Evolutionary conservation across 371 early-diverging fungal genomes (phyloP), one percentile per base, ranked within the genome.

Genomic region (Syncephalastrum monosporum): DNA sequence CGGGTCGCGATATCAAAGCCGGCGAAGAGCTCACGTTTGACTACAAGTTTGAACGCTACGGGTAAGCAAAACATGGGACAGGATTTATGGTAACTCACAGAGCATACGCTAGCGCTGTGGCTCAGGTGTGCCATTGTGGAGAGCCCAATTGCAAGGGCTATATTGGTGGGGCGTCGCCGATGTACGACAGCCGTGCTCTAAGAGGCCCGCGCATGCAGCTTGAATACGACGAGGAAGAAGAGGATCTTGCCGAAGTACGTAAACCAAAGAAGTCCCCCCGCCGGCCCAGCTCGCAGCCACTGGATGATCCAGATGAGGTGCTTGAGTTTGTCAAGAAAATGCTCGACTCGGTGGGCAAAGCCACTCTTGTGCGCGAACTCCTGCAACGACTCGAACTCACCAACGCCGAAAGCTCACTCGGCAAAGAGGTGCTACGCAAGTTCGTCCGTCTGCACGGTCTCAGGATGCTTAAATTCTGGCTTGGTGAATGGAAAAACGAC

Each of bases 111-210:
- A 89, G 92, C 47, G 84, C 90, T 19, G 80, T 84, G 38, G 94
- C 98, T 4, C 99, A 99, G 69, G 74, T 72, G 3, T 99, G 99
- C 64, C 93, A 86, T 61, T 99, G 99, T 68, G 96, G 94, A 0
- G 92, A 94, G 60, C 59, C 83, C 2, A 85, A 81, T 29, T 99
- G 99, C 70, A 90, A 87, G 61, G 97, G 97, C 2, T 84, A 83
- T 49, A 97, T 98, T 67, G 97, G 98, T 19, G 92, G 83, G 1
- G 67, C 78, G 50, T 77, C 76, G 51, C 42, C 41, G 1, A 48
- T 42, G 3, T 55, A 63, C 27, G 41, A 43, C 61, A 33, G 38
- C 8, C 60, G 53, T 23, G 57, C 61, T 5, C 38, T 33, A 10
- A 5, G 38, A 0, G 29, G 79, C 69, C 38, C 25, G 59, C 63